phyloP scores from a whole-genome alignment of 768 basidiomycete species.

The Rhodosporidiobolus odoratus region DNA sequence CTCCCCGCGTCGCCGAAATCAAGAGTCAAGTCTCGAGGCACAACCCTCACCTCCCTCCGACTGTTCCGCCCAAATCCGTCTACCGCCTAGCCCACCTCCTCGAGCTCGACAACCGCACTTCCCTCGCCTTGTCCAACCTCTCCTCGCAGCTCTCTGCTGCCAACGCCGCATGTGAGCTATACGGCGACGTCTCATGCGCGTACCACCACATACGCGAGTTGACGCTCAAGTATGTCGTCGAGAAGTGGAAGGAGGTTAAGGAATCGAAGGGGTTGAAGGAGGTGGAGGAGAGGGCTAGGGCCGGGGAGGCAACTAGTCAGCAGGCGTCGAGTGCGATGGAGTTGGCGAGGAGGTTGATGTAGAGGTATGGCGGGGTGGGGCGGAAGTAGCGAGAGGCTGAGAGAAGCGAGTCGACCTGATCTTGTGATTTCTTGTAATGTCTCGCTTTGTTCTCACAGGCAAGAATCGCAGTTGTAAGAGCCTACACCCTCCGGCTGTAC shows the following conservation, averaged over 20 bases:
- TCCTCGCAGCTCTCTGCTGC: not conserved
- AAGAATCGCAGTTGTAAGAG: too few species aligned
- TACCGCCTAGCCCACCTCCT: not conserved
- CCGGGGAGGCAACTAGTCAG: not conserved
- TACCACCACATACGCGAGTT: not conserved
- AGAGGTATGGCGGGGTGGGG: not conserved
- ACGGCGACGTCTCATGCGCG: not conserved
- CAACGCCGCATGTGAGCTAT: slow-evolving; percentile 12
- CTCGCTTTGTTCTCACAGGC: too few species aligned
- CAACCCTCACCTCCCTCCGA: not conserved
- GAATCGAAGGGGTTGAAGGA: not conserved
- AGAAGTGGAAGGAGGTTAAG: slow-evolving; percentile 5
- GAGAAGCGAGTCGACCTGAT: too few species aligned
- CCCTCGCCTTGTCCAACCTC: not conserved
- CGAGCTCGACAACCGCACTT: not conserved
- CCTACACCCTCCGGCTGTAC: too few species aligned
- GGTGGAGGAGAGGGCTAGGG: not conserved
- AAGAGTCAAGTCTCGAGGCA: not conserved
- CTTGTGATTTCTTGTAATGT: too few species aligned
- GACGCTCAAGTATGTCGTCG: slow-evolving; percentile 4
- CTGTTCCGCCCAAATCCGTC: slow-evolving; percentile 14
- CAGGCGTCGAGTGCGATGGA: slow-evolving; percentile 3
- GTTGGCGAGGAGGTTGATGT: not conserved
- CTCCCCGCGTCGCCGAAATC: not conserved
- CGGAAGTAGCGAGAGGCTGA: not conserved